These are phyloP conservation scores for Beauveria sp. DNA, from an alignment of 2,329 filamentous ascomycete species.

Conservation along the genomic window DNA sequence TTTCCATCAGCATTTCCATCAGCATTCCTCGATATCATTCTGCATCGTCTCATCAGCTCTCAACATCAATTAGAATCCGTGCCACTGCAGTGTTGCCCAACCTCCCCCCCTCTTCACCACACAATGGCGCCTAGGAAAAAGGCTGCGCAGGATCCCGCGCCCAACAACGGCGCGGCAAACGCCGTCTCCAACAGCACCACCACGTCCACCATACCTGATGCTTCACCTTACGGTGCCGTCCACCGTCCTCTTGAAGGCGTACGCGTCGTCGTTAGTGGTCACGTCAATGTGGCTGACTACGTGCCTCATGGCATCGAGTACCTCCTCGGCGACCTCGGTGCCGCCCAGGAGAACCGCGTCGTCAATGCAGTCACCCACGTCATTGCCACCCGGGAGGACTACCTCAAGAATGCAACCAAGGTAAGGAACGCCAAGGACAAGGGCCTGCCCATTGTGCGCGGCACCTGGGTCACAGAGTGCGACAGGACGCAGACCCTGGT, in stretches of 20 bases:
- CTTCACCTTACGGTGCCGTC: constrained; percentile 10
- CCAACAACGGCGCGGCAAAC: constrained; percentile 13
- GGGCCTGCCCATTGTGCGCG: constrained; percentile 45
- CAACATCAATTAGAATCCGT: not conserved
- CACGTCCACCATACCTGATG: constrained; percentile 2
- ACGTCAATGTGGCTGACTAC: constrained; percentile 48
- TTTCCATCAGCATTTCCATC: not conserved
- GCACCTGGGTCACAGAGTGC: constrained; percentile 57
- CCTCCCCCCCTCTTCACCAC: not conserved
- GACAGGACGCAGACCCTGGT: constrained; percentile 23
- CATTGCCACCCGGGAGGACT: constrained; percentile 47
- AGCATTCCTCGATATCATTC: not conserved
- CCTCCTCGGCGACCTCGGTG: constrained; percentile 5
- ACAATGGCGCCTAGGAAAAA: constrained; percentile 7
- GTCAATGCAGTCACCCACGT: constrained; percentile 47
- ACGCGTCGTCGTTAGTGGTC: constrained; percentile 51
- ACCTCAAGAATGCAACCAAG: constrained; percentile 41
- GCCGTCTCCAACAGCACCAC: not conserved
- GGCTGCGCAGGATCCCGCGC: constrained; percentile 2
- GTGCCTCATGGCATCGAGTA: constrained; percentile 15
- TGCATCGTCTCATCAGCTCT: too few species aligned
- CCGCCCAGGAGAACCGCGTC: constrained; percentile 23
- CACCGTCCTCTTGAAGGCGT: constrained; percentile 36
- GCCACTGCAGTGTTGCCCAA: not conserved
- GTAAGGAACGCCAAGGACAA: constrained; percentile 39